These are phyloP conservation scores for Phylloporus gajari DNA, from an alignment of 1,284 basidiomycete genomes.

Conservation along the genomic window DNA sequence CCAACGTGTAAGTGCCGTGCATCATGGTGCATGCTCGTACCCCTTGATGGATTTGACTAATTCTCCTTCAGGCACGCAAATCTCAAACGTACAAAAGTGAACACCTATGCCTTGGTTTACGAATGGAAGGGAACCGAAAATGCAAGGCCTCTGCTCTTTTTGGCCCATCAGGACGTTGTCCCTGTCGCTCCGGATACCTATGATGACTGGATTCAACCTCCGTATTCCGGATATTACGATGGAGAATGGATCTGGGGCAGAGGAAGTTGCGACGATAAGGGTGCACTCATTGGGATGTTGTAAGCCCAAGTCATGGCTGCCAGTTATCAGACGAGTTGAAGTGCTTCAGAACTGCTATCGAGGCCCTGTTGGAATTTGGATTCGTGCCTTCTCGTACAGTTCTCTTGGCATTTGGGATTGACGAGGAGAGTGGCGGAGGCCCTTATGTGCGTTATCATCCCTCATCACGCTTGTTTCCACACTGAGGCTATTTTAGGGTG, in stretches of 20 bases:
- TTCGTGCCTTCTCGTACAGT: constrained; percentile 65
- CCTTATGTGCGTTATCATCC: constrained; percentile 48
- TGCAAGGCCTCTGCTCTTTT: constrained; percentile 69
- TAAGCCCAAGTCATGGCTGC: constrained; percentile 37
- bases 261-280: constrained; percentile 72
- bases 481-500: constrained; percentile 52
- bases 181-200: constrained; percentile 65
- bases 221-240: constrained; percentile 62
- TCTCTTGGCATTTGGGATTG: constrained; percentile 73
- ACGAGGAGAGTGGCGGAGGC: constrained; percentile 70
- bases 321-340: not conserved
- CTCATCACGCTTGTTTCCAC: constrained; percentile 16
- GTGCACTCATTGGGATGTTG: constrained; percentile 67
- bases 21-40: not conserved
- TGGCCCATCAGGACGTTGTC: constrained; percentile 70
- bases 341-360: constrained; percentile 57
- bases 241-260: constrained; percentile 69
- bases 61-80: constrained; percentile 53
- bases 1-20: constrained; percentile 47
- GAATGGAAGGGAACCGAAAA: constrained; percentile 67
- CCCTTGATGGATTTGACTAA: not conserved
- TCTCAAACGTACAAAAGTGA: constrained; percentile 62
- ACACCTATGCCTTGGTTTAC: constrained; percentile 71
- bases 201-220: constrained; percentile 62
- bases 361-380: constrained; percentile 61